Conservation (phyloP, 352 stramenopile genomes). For the Globisporangium okanoganense region DNA sequence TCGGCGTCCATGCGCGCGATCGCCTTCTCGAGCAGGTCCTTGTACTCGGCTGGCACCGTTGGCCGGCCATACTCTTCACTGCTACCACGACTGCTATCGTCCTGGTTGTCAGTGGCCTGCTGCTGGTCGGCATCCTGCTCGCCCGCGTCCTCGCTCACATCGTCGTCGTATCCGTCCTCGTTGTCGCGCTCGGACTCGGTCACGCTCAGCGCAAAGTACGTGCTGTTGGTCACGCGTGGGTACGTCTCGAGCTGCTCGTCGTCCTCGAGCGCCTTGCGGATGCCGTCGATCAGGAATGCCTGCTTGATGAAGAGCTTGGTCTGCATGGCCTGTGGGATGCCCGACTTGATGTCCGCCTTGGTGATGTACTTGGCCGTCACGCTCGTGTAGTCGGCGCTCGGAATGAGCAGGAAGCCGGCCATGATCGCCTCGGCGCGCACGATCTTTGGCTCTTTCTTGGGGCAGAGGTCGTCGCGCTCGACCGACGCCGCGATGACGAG, state of each 20-base stretch:
- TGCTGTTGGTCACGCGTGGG: conserved; percentile 44
- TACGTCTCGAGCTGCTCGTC: conserved; percentile 20
- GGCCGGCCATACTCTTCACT: conserved; percentile 32
- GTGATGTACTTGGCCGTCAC: conserved; percentile 61
- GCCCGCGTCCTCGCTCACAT: conserved; percentile 8
- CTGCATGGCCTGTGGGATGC: conserved; percentile 47
- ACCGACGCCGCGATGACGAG: conserved; percentile 45
- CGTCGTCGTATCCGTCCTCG: conserved; percentile 25
- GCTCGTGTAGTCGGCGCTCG: conserved; percentile 52
- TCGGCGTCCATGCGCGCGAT: conserved; percentile 54
- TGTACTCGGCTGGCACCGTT: conserved; percentile 43
- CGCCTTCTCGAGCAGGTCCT: conserved; percentile 53
- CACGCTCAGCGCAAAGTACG: conserved; percentile 37
- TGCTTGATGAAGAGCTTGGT: conserved; percentile 76
- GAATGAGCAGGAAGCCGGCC: conserved; percentile 59
- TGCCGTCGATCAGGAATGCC: conserved; percentile 55
- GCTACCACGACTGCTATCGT: background rate
- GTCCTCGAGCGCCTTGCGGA: conserved; percentile 53
- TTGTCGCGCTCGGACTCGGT: conserved; percentile 34
- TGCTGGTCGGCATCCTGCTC: conserved; percentile 35
- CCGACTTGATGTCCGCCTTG: conserved; percentile 60
- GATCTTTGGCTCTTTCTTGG: conserved; percentile 36
- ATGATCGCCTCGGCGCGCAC: conserved; percentile 52
- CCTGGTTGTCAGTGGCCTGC: background rate
- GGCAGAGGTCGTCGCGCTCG: conserved; percentile 36